Percentiles rank a stretch among this genome's conserved stretches.
Conservation (phyloP, 257 asterid genomes). For the Nicotiana benthamiana region DNA sequence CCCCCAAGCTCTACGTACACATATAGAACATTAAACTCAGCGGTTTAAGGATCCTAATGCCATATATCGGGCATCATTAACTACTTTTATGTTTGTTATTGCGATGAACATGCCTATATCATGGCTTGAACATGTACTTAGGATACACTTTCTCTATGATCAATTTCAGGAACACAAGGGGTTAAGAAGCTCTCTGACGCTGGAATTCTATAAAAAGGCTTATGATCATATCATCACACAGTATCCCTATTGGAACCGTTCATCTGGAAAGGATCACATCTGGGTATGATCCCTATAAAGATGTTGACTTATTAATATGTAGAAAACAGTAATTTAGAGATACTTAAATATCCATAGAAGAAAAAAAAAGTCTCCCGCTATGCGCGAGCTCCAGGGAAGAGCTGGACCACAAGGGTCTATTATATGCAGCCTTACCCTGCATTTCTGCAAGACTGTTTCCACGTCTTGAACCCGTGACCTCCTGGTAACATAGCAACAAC, state of each 20-base stretch:
- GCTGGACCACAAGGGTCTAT: no score
- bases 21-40: neutral
- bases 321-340: neutral
- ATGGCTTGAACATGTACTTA: constrained; percentile 3
- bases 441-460: no score
- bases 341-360: neutral
- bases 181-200: constrained; percentile 77
- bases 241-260: constrained; percentile 77
- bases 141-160: constrained; percentile 6
- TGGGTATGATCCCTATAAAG: constrained; percentile 51
- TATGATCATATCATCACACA: constrained; percentile 58
- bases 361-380: neutral
- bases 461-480: no score
- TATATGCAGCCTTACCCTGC: no score
- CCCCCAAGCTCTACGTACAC: neutral
- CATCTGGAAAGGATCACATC: constrained; percentile 93
- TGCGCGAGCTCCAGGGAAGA: no score
- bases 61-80: neutral
- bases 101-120: neutral
- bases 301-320: neutral
- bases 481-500: no score
- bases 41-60: neutral
- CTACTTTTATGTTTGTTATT: neutral
- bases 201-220: constrained; percentile 79
- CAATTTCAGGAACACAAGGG: constrained; percentile 66